phyloP scores from a whole-genome alignment of 23 red algal genomes.

The Pyropia haitanensis region DNA sequence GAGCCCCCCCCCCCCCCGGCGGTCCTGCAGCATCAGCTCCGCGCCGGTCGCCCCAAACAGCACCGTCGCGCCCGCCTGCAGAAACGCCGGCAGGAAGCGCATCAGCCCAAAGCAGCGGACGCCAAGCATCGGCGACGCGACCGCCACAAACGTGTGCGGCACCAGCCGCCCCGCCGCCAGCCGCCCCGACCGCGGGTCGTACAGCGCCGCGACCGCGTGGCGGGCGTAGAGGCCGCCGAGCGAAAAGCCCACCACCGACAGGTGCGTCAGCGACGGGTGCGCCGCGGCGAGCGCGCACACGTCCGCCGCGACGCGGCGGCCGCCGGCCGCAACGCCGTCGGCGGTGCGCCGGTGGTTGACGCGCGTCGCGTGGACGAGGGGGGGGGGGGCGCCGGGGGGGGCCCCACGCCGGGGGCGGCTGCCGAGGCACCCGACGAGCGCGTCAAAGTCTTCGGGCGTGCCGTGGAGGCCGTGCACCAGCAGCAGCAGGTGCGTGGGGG shows the following conservation, averaged over 20 bases:
- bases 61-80: slow-evolving; percentile 1
- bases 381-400: not conserved
- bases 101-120: slow-evolving; percentile 60
- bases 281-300: slow-evolving; percentile 10
- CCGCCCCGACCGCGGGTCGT: not conserved
- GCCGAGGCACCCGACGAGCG: slow-evolving; percentile 11
- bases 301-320: slow-evolving; percentile 37
- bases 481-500: slow-evolving; percentile 18
- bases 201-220: slow-evolving; percentile 42
- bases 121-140: slow-evolving; percentile 52
- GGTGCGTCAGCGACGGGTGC: slow-evolving; percentile 8
- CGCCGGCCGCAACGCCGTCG: slow-evolving; percentile 52
- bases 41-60: slow-evolving; percentile 23
- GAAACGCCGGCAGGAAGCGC: slow-evolving; percentile 18
- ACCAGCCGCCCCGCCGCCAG: slow-evolving; percentile 13
- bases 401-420: not conserved
- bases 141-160: slow-evolving; percentile 23
- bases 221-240: slow-evolving; percentile 59
- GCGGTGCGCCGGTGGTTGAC: slow-evolving; percentile 55
- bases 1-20: slow-evolving; percentile 2
- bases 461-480: slow-evolving; percentile 63
- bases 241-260: slow-evolving; percentile 57
- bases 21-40: slow-evolving; percentile 23
- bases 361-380: slow-evolving; percentile 24
- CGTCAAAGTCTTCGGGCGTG: slow-evolving; percentile 44